These are phyloP conservation scores for Fusarium penzigii DNA, from an alignment of 2,329 filamentous ascomycete genomes.

Conservation along the genomic window DNA sequence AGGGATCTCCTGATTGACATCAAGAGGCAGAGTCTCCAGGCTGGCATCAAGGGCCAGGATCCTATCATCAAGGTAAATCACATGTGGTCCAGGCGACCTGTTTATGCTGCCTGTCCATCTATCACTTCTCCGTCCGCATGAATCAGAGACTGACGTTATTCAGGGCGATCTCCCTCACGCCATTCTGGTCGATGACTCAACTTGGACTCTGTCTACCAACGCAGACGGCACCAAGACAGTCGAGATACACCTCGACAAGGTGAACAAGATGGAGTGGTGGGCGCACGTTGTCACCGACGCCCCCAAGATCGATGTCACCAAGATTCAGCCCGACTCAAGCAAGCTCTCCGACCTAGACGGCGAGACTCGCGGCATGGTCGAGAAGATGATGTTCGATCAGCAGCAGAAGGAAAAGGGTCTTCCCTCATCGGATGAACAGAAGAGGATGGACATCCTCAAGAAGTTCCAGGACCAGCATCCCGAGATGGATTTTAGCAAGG, in stretches of 20 bases:
- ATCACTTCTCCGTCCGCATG: constrained; percentile 4
- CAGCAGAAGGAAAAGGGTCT: constrained; percentile 90
- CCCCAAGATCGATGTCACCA: constrained; percentile 90
- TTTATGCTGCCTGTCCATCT: not conserved
- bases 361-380: constrained; percentile 93
- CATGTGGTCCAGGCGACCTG: not conserved
- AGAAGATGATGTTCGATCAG: constrained; percentile 99
- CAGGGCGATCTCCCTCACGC: constrained; percentile 84
- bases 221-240: constrained; percentile 68
- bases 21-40: constrained; percentile 74
- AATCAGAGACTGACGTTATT: not conserved
- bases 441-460: constrained; percentile 89
- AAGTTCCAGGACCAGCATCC: constrained; percentile 84
- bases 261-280: constrained; percentile 99
- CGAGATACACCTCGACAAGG: constrained; percentile 88
- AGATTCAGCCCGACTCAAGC: constrained; percentile 91
- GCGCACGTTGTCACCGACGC: constrained; percentile 83
- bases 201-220: constrained; percentile 83
- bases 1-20: constrained; percentile 82
- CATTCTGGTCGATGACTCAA: constrained; percentile 82
- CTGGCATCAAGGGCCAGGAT: constrained; percentile 85
- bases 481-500: constrained; percentile 73
- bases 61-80: constrained; percentile 73
- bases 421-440: constrained; percentile 90
- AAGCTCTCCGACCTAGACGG: constrained; percentile 92